Evolutionary conservation across 2,329 filamentous ascomycete genomes (phyloP), one percentile per base, ranked within the genome.

Genomic region (Ophiocordyceps camponoti-leonardi): DNA sequence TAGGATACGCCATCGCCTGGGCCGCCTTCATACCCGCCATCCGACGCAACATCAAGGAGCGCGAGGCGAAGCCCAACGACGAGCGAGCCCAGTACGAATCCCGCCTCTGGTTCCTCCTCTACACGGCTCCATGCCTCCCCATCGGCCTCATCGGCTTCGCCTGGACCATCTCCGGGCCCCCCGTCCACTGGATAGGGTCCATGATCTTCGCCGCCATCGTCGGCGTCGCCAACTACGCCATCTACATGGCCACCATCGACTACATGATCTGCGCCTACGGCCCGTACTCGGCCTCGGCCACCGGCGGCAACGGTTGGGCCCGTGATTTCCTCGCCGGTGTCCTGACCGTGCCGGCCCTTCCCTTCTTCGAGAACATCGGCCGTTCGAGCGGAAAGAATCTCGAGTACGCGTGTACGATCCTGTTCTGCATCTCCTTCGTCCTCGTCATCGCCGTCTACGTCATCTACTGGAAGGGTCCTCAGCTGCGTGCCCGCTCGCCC

Each of bases 231-330:
- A 86, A 86, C 54, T 83, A 81, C 37, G 66, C 73, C 31, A 83
- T 84, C 47, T 85, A 85, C 63, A 83, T 83, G 76, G 78, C 80
- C 1, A 83, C 80, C 1, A 82, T 85, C 50, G 79, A 86, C 59
- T 86, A 86, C 63, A 84, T 85, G 74, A 75, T 85, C 33, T 79
- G 77, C 47, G 78, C 81, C 0, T 85, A 86, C 53, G 83, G 82
- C 0, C 75, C 76, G 0, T 86, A 84, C 57, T 76, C 80, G 2
- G 81, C 82, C 1, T 84, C 80, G 0, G 83, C 83, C 1, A 86
- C 82, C 0, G 83, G 82, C 39, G 82, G 82, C 19, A 86, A 86
- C 50, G 83, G 81, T 2, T 85, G 81, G 63, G 72, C 80, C 3
- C 72, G 83, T 51, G 82, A 86, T 55, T 79, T 86, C 60, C 64